Percentiles rank a stretch among this genome's conserved stretches.
These are phyloP conservation scores for Kurtzmaniella fragi DNA, from an alignment of 805 yeast genomes.

Conservation along the genomic window DNA sequence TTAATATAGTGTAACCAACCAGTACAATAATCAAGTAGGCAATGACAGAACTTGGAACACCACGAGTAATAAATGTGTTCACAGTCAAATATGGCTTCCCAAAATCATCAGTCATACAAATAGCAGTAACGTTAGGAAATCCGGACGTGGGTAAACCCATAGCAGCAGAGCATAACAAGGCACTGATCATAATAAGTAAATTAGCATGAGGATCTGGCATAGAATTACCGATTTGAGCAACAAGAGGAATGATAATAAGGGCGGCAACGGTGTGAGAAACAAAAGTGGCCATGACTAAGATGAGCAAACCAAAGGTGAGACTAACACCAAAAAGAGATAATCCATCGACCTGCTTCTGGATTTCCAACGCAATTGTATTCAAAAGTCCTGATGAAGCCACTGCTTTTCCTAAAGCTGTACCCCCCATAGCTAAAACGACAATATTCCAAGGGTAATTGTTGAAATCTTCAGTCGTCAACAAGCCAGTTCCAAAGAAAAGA, in stretches of 20 bases:
- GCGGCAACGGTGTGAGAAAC: conserved; percentile 98
- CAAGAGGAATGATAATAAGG: conserved; percentile 83
- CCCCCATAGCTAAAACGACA: conserved; percentile 96
- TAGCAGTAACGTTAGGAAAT: conserved; percentile 96
- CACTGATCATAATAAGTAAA: conserved; percentile 62
- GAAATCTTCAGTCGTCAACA: conserved; percentile 83
- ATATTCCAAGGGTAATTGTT: conserved; percentile 97
- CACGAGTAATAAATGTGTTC: conserved; percentile 78
- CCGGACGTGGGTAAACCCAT: conserved; percentile 98
- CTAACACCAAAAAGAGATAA: conserved; percentile 70
- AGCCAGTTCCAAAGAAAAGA: conserved; percentile 89
- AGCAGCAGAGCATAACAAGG: conserved; percentile 81
- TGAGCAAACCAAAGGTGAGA: conserved; percentile 74
- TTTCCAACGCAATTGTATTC: conserved; percentile 65
- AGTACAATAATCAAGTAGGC: conserved; percentile 70
- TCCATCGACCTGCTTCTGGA: conserved; percentile 61
- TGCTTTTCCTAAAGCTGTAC: conserved; percentile 91
- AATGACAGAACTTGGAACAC: conserved; percentile 81
- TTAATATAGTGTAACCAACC: conserved; percentile 74
- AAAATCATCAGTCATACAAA: conserved; percentile 87
- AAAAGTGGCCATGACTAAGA: conserved; percentile 84
- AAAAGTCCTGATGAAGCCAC: conserved; percentile 88
- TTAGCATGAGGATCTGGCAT: conserved; percentile 80
- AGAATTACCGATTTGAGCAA: conserved; percentile 80
- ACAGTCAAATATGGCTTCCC: conserved; percentile 90